Percentiles rank a stretch among this genome's conserved stretches.
phyloP scores from a whole-genome alignment of 805 yeast species.

The Lachancea fermentati region DNA sequence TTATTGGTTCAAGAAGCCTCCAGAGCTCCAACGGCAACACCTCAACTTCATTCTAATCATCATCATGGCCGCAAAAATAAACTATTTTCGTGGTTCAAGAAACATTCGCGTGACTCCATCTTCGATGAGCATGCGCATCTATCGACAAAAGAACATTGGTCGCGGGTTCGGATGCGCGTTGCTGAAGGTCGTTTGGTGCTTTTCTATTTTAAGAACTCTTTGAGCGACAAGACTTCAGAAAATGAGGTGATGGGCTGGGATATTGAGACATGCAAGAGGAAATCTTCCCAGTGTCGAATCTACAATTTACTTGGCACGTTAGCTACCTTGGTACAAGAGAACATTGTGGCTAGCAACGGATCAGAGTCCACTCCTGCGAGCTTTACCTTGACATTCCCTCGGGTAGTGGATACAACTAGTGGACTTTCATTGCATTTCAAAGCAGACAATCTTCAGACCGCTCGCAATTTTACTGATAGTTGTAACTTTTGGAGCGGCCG shows the following conservation, averaged over 20 bases:
- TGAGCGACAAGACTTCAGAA: not conserved
- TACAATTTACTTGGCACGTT: slow-evolving; percentile 25
- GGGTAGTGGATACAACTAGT: slow-evolving; percentile 18
- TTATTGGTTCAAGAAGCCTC: slow-evolving; percentile 9
- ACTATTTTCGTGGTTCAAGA: slow-evolving; percentile 22
- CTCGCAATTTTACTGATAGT: slow-evolving; percentile 63
- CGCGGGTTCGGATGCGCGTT: slow-evolving; percentile 18
- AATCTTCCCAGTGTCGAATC: slow-evolving; percentile 16
- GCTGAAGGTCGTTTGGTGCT: slow-evolving; percentile 27
- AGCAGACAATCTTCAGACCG: slow-evolving; percentile 61
- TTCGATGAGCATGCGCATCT: slow-evolving; percentile 20
- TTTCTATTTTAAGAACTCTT: slow-evolving; percentile 11
- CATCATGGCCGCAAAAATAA: slow-evolving; percentile 3
- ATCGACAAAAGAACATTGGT: slow-evolving; percentile 20
- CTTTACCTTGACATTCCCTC: slow-evolving; percentile 24
- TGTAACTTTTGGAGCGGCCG: slow-evolving; percentile 91
- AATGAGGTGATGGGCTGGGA: slow-evolving; percentile 5
- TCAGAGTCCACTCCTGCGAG: slow-evolving; percentile 12
- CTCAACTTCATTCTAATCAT: slow-evolving; percentile 2
- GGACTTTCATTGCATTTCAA: slow-evolving; percentile 47
- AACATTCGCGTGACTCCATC: slow-evolving; percentile 12
- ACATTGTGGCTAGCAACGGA: slow-evolving; percentile 18
- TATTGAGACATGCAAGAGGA: slow-evolving; percentile 10
- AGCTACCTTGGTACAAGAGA: slow-evolving; percentile 27
- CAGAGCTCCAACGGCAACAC: slow-evolving; percentile 3